Conservation (phyloP, 208 protist genomes). For the Trypanosoma platydactyli region DNA sequence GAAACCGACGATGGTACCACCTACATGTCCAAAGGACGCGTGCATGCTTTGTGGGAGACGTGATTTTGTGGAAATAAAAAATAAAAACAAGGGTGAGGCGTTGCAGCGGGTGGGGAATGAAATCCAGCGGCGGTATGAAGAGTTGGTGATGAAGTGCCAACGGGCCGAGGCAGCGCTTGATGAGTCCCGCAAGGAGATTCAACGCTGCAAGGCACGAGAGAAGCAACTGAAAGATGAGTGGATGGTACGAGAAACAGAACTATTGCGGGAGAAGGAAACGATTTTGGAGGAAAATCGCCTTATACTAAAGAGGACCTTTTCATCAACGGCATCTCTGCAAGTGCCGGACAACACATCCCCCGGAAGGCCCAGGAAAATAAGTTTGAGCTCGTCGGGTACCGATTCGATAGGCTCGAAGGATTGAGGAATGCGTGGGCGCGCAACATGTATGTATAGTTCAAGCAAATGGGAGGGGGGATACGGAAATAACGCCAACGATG, state of each 20-base stretch:
- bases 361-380: too few species aligned
- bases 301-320: not conserved
- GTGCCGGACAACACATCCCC: not conserved
- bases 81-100: slow-evolving; percentile 51
- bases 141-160: slow-evolving; percentile 67
- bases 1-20: slow-evolving; percentile 64
- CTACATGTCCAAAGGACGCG: slow-evolving; percentile 58
- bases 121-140: slow-evolving; percentile 71
- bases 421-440: too few species aligned
- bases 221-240: slow-evolving; percentile 39
- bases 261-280: slow-evolving; percentile 18
- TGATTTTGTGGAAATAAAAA: slow-evolving; percentile 52
- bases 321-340: not conserved
- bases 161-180: slow-evolving; percentile 71
- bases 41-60: slow-evolving; percentile 75
- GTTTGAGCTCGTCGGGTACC: too few species aligned
- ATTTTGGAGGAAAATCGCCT: slow-evolving; percentile 19
- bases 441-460: too few species aligned
- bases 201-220: slow-evolving; percentile 36
- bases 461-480: too few species aligned
- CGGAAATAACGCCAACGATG: too few species aligned
- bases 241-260: slow-evolving; percentile 30
- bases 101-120: slow-evolving; percentile 71
- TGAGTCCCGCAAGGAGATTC: slow-evolving; percentile 44
- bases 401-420: too few species aligned